Evolutionary conservation across 345 rosid species (phyloP), one percentile per base, ranked within the genome.

Genomic region (Clarkia xantiana): DNA sequence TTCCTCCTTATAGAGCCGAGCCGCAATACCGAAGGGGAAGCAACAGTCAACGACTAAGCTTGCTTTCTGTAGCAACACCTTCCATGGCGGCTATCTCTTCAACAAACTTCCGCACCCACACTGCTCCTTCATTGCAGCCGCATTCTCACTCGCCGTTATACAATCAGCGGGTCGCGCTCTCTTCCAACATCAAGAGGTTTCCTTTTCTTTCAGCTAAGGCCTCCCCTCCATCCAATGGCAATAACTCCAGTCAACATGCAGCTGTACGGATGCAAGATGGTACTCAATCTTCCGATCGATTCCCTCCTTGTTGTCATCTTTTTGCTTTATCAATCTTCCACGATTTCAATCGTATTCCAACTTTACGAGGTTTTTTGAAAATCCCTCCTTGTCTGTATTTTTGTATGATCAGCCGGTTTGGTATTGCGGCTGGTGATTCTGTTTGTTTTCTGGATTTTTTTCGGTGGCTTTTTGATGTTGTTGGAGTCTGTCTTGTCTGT

Each of bases 81-180:
- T 16, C 34, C 16, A 84, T 87, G 95, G 77, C 88, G 36, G 20
- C 81, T 53, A 58, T 84, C 29, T 74, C 79, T 66, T 63, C 93
- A 12, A 53, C 74, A 42, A 60, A 62, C 51, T 69, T 70, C 51
- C 69, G 63, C 42, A 69, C 77, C 0, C 58, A 52, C 65, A 61
- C 71, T 10, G 61, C 70, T 34, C 65, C 57, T 9, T 8, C 49
- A 5, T 17, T 58, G 45, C 2, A 60, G 13, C 2, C 56, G 9
- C 3, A 53, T 1, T 55, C 59, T 22, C 44, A 55, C 0, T 41
- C 44, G 12, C 59, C 66, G 1, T 34, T 59, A 19, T 64, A 50
- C 40, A 64, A 47, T 51, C 66, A 62, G 19, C 67, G 67, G 29
- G n/a, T 75, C 15, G 36, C 64, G 55, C 44, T 55, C 42, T 52